Evolutionary conservation across 2,329 filamentous ascomycete genomes (phyloP).

Genomic region (Thermoascus crustaceus): DNA sequence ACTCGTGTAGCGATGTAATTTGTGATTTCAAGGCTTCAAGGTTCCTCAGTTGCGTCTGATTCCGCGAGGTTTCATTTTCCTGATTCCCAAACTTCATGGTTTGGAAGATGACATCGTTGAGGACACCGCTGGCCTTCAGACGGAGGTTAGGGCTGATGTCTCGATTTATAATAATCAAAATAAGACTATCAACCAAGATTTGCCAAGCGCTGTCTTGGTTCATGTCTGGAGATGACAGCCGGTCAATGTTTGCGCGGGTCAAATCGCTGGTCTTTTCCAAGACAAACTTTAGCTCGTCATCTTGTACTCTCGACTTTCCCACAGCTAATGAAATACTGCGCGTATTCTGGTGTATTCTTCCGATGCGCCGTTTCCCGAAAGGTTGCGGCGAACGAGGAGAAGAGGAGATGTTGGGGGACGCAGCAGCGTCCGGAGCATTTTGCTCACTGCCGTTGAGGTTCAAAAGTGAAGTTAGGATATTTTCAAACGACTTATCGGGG

Average conservation of each 20-base stretch:
- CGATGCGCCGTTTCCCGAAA: constrained; percentile 15
- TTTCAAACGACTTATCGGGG: constrained; percentile 69
- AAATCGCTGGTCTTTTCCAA: constrained; percentile 67
- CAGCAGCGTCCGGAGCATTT: constrained; percentile 39
- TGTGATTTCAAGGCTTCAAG: constrained; percentile 59
- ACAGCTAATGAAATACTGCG: constrained; percentile 34
- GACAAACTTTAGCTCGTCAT: constrained; percentile 45
- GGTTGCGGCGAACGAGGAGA: constrained; percentile 16
- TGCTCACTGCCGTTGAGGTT: constrained; percentile 42
- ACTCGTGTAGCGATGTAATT: constrained; percentile 50
- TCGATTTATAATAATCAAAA: constrained; percentile 36
- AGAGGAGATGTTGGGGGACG: constrained; percentile 49
- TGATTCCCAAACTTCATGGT: constrained; percentile 34
- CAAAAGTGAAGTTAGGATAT: constrained; percentile 69
- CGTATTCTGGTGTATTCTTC: constrained; percentile 28
- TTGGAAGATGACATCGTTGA: constrained; percentile 39
- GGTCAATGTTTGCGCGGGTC: constrained; percentile 63
- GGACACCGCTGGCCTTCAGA: constrained; percentile 53
- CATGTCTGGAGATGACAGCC: constrained; percentile 59
- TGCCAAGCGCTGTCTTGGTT: constrained; percentile 67
- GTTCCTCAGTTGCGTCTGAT: constrained; percentile 62
- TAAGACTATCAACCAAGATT: constrained; percentile 51
- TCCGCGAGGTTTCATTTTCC: constrained; percentile 40
- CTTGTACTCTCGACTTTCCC: constrained; percentile 34
- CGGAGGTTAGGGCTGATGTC: constrained; percentile 32